phyloP scores from a whole-genome alignment of 805 yeast species.

The Zygosaccharomyces kombuchaensis region DNA sequence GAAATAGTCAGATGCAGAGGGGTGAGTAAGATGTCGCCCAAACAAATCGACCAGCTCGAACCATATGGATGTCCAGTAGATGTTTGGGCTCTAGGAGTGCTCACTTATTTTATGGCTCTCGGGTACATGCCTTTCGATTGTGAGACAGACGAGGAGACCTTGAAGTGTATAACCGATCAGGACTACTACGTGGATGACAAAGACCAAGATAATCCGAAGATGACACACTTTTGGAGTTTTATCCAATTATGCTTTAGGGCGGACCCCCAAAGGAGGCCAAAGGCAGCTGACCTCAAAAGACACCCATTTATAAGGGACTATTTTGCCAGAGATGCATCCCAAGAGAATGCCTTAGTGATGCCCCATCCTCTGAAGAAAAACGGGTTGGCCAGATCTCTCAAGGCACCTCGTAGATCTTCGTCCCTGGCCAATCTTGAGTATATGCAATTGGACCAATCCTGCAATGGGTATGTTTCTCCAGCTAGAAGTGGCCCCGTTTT shows the following conservation, averaged over 20 bases:
- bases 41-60: constrained; percentile 14
- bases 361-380: constrained; percentile 15
- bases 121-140: constrained; percentile 80
- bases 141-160: constrained; percentile 63
- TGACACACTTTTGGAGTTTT: constrained; percentile 51
- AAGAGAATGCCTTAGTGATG: constrained; percentile 1
- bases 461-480: constrained; percentile 1
- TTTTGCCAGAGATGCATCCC: constrained; percentile 15
- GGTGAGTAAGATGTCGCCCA: constrained; percentile 21
- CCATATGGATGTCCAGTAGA: constrained; percentile 60
- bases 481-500: constrained; percentile 1
- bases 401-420: constrained; percentile 22
- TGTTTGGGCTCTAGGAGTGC: constrained; percentile 73
- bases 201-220: constrained; percentile 47
- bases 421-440: constrained; percentile 11
- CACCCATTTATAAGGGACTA: constrained; percentile 41
- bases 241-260: constrained; percentile 48
- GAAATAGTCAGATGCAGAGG: constrained; percentile 48
- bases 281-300: constrained; percentile 40
- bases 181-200: constrained; percentile 61
- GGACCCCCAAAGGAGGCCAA: constrained; percentile 44
- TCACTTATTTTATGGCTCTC: constrained; percentile 62
- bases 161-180: constrained; percentile 54
- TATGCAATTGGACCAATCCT: constrained; percentile 3
- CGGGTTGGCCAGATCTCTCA: constrained; percentile 23